Conservation (phyloP, 2,329 filamentous ascomycete genomes). For the Exophiala spinifera region DNA sequence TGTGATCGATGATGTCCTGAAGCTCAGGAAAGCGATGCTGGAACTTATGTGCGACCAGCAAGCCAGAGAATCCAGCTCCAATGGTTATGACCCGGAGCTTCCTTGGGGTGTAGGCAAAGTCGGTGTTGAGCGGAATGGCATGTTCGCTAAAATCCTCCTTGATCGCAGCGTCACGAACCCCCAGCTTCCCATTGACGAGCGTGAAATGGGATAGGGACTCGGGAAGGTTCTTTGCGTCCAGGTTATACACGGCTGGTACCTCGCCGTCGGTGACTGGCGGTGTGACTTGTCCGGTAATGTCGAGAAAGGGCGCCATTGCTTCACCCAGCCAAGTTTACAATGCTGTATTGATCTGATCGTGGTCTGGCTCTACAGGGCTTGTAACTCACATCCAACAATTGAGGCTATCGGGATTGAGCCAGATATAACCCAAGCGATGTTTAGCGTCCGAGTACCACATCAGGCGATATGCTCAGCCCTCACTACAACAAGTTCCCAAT, state of each 20-base stretch:
- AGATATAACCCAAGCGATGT: no score
- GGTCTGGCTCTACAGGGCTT: no score
- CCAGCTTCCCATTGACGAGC: neutral
- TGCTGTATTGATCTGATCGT: no score
- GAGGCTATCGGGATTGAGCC: no score
- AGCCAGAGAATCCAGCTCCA: neutral
- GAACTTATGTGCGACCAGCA: neutral
- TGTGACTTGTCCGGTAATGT: neutral
- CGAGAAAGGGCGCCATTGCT: conserved; percentile 6
- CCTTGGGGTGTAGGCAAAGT: conserved; percentile 23
- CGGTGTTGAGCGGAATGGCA: conserved; percentile 6
- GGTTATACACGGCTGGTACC: conserved; percentile 1
- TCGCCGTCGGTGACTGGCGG: conserved; percentile 7
- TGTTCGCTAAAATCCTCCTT: conserved; percentile 1
- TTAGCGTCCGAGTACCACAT: no score
- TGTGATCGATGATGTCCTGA: neutral
- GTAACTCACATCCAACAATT: no score
- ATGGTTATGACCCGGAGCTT: neutral
- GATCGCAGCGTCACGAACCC: neutral
- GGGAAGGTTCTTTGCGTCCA: conserved; percentile 1
- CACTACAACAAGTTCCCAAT: no score
- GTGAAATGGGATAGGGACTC: neutral
- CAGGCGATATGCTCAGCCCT: no score
- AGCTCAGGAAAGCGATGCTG: neutral
- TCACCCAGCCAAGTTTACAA: no score